These are phyloP conservation scores for Cladophialophora carrionii DNA, from an alignment of 2,329 filamentous ascomycete genomes.

Conservation along the genomic window DNA sequence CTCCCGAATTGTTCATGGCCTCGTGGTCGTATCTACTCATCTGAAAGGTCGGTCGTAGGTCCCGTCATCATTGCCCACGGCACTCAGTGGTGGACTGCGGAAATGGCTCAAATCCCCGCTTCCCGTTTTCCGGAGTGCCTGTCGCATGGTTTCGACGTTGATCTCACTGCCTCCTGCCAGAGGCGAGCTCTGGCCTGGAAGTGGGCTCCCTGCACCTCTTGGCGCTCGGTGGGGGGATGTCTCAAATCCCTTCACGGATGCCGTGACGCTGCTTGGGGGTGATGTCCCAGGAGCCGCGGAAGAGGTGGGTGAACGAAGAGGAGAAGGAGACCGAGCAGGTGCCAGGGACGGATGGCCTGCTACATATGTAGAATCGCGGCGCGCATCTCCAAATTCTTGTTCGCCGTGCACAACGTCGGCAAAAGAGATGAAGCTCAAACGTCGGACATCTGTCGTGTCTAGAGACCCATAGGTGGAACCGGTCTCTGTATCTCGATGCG, in stretches of 20 bases:
- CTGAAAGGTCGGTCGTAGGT: constrained; percentile 32
- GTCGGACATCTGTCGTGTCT: constrained; percentile 76
- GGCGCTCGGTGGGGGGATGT: constrained; percentile 64
- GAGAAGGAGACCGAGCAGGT: constrained; percentile 69
- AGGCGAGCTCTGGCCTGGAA: constrained; percentile 58
- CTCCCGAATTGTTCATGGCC: constrained; percentile 5
- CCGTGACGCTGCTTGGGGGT: constrained; percentile 74
- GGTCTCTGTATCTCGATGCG: constrained; percentile 58
- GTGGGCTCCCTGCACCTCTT: constrained; percentile 63
- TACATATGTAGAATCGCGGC: constrained; percentile 68
- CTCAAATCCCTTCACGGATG: constrained; percentile 74
- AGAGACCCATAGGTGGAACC: constrained; percentile 76
- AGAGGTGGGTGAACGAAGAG: constrained; percentile 76
- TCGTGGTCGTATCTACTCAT: constrained; percentile 23
- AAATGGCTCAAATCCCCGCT: constrained; percentile 72
- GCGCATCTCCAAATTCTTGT: constrained; percentile 44
- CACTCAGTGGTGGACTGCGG: constrained; percentile 42
- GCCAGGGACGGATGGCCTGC: constrained; percentile 36
- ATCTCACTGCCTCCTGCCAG: constrained; percentile 66
- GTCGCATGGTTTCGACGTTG: constrained; percentile 90
- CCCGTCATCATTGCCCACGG: constrained; percentile 43
- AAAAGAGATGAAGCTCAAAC: constrained; percentile 94
- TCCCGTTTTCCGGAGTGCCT: constrained; percentile 81
- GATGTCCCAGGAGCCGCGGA: constrained; percentile 70
- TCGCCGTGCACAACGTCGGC: constrained; percentile 87